Evolutionary conservation across 139 green algal species (phyloP).

Genomic region (Chlamydomonas sp.): DNA sequence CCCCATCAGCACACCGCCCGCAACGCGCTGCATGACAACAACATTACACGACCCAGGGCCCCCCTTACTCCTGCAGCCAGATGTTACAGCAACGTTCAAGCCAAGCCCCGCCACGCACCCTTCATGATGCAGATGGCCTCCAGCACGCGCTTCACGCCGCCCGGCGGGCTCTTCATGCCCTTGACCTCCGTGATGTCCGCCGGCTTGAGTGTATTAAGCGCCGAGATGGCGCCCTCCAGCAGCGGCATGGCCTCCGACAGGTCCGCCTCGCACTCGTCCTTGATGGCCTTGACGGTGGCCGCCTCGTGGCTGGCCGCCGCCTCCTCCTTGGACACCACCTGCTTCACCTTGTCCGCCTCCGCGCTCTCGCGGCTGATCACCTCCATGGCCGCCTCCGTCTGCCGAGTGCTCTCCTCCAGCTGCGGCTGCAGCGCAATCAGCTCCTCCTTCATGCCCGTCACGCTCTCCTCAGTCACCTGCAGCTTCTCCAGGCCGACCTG

Average conservation of each 20-base stretch:
- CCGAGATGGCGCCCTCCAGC: constrained; percentile 73
- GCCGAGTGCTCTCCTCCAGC: constrained; percentile 71
- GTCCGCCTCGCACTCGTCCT: constrained; percentile 81
- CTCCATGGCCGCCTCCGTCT: constrained; percentile 80
- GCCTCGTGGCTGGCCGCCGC: constrained; percentile 72
- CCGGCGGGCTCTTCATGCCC: constrained; percentile 86
- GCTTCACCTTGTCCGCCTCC: constrained; percentile 81
- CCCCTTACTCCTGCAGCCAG: too few relatives aligned
- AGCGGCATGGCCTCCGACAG: constrained; percentile 75
- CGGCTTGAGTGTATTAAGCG: constrained; percentile 84
- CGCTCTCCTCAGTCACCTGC: constrained; percentile 64
- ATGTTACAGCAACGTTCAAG: too few relatives aligned
- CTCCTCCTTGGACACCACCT: constrained; percentile 81
- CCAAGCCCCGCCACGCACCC: neutral
- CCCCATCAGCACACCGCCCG: too few relatives aligned
- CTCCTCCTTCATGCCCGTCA: constrained; percentile 80
- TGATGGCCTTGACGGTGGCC: constrained; percentile 80
- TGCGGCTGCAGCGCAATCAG: constrained; percentile 85
- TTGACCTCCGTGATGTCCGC: constrained; percentile 87
- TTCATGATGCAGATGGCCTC: constrained; percentile 89
- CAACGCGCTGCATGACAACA: too few relatives aligned
- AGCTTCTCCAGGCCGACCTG: constrained; percentile 80
- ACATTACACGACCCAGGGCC: too few relatives aligned
- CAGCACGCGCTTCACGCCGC: constrained; percentile 70
- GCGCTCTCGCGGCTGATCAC: constrained; percentile 62